Base-by-base conservation (phyloP, 495 filamentous ascomycete species). In the Parachaetomium inaequale region DNA sequence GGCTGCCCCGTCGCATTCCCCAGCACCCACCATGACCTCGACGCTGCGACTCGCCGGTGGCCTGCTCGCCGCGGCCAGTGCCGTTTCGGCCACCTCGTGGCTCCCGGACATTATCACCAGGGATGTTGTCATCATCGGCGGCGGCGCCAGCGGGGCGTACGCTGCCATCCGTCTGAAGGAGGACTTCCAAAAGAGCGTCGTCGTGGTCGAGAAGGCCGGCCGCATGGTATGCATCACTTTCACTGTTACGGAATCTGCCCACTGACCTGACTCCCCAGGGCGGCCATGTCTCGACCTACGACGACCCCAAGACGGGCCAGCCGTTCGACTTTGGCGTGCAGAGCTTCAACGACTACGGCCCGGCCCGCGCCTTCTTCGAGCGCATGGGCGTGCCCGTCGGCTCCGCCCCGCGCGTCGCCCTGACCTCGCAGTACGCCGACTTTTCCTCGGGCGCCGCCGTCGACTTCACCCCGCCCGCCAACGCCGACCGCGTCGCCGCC, bases 141-240 rank as follows among this genome's bases (percentile, higher is more conserved):
- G 78, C 7, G 79, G 80, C 34, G 77, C 77, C n/a, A 70, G 78
- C 10, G 80, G 80, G 49, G 69, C 76, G 10, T 79, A 82, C 58
- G 76, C 79, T 29, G 79, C 78, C 11, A 73, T 81, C 50, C 67
- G 71, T 10, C 62, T 79, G 40, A 75, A 74, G 38, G 77, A 81
- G 64, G 78, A 78, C 57, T 73, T 66, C 47, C 63, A 68, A 32
- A 75, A 79, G 62, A 75, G 63, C 43, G 67, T 81, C 40, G 70
- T 70, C 2, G 45, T 82, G 6, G 71, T 82, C 40, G 79, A 82
- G 58, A 74, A 74, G 66, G 63, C 72, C 32, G 56, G 50, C 25
- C 65, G 57, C 8, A 62, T 82, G 50, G 79, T 80, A 67, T 43
- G 75, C 58, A 26, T 17, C 2, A 15, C 25, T 11, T 53, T 4